A percentile compares a stretch with the other conserved stretches of the same genome.
phyloP scores from a whole-genome alignment of 495 filamentous ascomycete genomes.

The Trichocladium antarcticum region DNA sequence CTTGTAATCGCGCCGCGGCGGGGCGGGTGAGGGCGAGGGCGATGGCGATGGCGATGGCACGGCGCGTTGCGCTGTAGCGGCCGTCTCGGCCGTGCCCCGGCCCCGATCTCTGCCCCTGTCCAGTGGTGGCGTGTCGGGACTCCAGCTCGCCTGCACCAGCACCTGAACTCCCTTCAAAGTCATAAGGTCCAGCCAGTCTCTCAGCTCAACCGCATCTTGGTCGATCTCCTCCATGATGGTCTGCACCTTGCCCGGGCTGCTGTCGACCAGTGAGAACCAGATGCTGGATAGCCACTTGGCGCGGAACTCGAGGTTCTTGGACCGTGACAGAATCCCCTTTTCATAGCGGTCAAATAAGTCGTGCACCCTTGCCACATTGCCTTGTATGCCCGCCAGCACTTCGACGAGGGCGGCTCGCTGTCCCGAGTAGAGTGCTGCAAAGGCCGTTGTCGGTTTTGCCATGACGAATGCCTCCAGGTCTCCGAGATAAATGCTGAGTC shows the following conservation, averaged over 20 bases:
- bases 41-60: not conserved
- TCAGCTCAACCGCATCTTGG: conserved; percentile 3
- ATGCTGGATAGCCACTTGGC: conserved; percentile 9
- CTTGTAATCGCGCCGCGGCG: conserved; percentile 7
- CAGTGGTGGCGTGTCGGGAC: too few species aligned
- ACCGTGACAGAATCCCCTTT: conserved; percentile 18
- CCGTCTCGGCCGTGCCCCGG: not conserved
- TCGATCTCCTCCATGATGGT: conserved; percentile 21
- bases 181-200: conserved; percentile 15
- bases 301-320: conserved; percentile 13
- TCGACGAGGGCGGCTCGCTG: conserved; percentile 12
- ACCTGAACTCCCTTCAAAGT: not conserved
- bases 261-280: conserved; percentile 20
- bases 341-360: conserved; percentile 23
- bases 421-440: not conserved
- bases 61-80: not conserved
- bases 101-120: not conserved
- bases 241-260: conserved; percentile 19
- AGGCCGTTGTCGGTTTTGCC: not conserved
- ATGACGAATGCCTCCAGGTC: conserved; percentile 10
- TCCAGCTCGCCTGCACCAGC: not conserved
- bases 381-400: conserved; percentile 11
- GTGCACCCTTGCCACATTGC: conserved; percentile 12
- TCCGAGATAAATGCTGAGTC: conserved; percentile 11
- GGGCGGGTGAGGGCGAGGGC: not conserved